Conservation (phyloP, 108 stramenopile genomes). For the Parmales sp. region DNA sequence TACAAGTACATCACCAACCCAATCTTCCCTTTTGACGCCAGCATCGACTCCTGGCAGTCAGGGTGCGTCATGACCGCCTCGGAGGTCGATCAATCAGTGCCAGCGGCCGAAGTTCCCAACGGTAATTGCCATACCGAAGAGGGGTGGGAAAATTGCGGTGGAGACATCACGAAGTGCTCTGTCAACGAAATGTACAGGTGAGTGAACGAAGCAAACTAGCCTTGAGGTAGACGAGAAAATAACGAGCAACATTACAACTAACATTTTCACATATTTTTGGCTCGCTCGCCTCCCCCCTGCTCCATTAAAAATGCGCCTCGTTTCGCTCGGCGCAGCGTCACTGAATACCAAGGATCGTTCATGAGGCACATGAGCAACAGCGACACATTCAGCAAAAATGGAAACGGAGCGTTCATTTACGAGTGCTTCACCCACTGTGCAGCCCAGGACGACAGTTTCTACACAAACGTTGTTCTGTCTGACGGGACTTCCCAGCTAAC, state of each 20-base stretch:
- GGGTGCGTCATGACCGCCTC: background rate
- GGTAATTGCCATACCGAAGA: background rate
- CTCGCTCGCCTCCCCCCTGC: no score
- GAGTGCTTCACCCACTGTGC: constrained; percentile 4
- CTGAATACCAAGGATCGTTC: constrained; percentile 1
- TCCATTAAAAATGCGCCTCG: no score
- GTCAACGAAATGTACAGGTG: background rate
- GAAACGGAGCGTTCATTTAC: constrained; percentile 5
- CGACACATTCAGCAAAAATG: background rate
- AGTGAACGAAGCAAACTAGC: no score
- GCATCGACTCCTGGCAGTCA: constrained; percentile 11
- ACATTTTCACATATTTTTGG: no score
- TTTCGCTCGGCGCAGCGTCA: no score
- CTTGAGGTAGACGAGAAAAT: no score
- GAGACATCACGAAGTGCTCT: background rate
- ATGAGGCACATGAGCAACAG: background rate
- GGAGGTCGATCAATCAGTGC: background rate
- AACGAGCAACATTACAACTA: no score
- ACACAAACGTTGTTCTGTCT: background rate
- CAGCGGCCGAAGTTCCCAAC: background rate
- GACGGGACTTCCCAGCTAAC: no score
- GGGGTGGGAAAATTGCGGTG: background rate
- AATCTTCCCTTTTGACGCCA: background rate
- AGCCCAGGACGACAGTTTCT: background rate
- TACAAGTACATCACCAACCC: background rate